Base-by-base conservation (phyloP, 176 grass and related monocot species). In the Chloris gayana region DNA sequence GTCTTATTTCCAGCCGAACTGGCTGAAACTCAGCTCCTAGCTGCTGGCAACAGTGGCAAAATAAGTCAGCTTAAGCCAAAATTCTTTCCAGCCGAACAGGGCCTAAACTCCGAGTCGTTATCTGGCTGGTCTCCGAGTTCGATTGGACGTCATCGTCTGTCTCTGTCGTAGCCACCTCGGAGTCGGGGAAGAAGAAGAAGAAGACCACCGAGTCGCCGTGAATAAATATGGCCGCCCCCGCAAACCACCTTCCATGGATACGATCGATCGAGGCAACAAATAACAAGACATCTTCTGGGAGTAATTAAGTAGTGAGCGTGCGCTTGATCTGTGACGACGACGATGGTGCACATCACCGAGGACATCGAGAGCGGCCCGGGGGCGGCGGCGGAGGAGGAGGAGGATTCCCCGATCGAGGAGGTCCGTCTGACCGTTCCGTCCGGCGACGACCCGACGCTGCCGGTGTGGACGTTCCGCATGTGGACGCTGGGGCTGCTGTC, bases 381-480 rank as follows among this genome's bases (percentile, higher is more conserved):
- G 27, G 10, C 17, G 47, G 14, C 1, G 41, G 51, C 10, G 4
- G 84, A 42, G 6, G 45, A 39, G 1, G 84, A 68, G 13, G 82
- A 85, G 14, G 82, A 92, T 19, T 97, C 88, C 15, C 81, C 84
- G 50, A 77, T 97, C 19, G 94, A 97, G 88, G 35, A 97, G 84
- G 94, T 97, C 64, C 81, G 81, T 60, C 69, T 93, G 73, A 93
- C 91, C 9, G 91, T 97, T 24, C 73, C 77, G 64, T 39, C 50
- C 10, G 80, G 69, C 21, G 94, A 93, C 60, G 86, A 97, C 70
- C 70, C 88, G 21, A 46, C 91, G 17, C 77, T 97, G 65, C 91
- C 94, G 24, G 86, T 93, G 24, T 89, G 91, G 91, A 93, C 94
- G 34, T 91, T 93, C 84, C 78, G 91, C 34, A 93, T 93, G 87